Base-by-base conservation (phyloP, 108 stramenopile genomes). In the Nitzschia sp. region DNA sequence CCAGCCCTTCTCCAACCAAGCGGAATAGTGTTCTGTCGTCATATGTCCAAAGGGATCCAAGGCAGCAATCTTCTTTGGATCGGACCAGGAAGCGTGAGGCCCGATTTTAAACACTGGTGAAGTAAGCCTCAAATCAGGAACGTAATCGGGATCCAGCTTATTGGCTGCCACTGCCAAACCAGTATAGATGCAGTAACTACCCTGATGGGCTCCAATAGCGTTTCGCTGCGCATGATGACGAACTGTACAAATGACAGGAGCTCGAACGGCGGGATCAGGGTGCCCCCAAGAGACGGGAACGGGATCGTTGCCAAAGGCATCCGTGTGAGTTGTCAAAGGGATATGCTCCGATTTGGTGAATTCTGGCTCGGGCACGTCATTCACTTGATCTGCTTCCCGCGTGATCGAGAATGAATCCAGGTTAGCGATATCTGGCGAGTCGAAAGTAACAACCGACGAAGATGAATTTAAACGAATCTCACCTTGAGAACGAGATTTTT, bases 41-140 rank as follows among this genome's bases (percentile, higher is more conserved):
- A 97, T 53, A 67, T 97, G 97, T 4, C 98, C 98, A 81, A 88
- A 98, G 5, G 98, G 98, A 75, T 99, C 98, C 59, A 99, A 93
- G 5, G 93, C 81, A 28, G 87, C 91, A 42, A 98, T 94, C 77
- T 97, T 97, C 59, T 92, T 95, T 2, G 97, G 94, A 79, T 99
- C 97, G 18, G 71, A 64, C 98, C 98, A 99, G 18, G 91, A 77
- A 23, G 90, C 83, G 63, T 94, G 84, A 6, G 98, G 98, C 19
- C 98, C 98, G 78, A 99, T 97, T 18, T 92, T 80, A 47, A 95
- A 94, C 25, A 97, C 98, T 0, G 98, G 98, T 28, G 82, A 72
- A 11, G 98, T 99, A 58, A 94, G 65, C 19, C 68, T 84, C 45
- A 98, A 66, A 83, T 98, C 87, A 13, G 98, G 98, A 23, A 96